A percentile compares a stretch with the other conserved stretches of the same genome.
phyloP scores from a whole-genome alignment of 2,329 filamentous ascomycete species.

The Erysiphe pulchra region DNA sequence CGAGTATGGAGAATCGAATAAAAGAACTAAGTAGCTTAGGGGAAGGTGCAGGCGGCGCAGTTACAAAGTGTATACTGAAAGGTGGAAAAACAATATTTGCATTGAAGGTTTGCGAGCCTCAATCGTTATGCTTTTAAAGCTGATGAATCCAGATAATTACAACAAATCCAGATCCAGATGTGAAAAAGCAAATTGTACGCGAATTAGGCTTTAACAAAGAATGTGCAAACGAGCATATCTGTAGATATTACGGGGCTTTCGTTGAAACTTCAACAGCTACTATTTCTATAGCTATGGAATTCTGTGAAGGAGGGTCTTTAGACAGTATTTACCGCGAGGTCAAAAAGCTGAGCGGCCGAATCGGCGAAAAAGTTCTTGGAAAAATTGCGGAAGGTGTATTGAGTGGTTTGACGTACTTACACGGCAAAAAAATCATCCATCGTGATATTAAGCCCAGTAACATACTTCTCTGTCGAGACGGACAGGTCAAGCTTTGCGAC shows the following conservation, averaged over 20 bases:
- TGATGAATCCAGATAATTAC: conserved; percentile 56
- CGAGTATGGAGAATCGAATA: conserved; percentile 69
- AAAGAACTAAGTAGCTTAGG: conserved; percentile 71
- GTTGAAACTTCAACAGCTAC: conserved; percentile 88
- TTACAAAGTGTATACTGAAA: conserved; percentile 72
- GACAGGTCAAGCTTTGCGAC: conserved; percentile 92
- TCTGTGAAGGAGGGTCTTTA: conserved; percentile 85
- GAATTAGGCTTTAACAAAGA: conserved; percentile 96
- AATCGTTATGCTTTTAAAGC: background rate
- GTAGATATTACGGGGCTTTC: conserved; percentile 90
- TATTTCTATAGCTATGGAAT: conserved; percentile 98
- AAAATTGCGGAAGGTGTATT: conserved; percentile 92
- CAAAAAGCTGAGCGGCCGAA: conserved; percentile 79
- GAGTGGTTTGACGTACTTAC: conserved; percentile 79
- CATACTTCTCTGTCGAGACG: conserved; percentile 74
- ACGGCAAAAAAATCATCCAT: conserved; percentile 92
- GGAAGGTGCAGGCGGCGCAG: conserved; percentile 85
- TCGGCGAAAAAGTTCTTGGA: conserved; percentile 87
- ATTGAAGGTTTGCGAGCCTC: conserved; percentile 42
- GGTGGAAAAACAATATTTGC: conserved; percentile 89
- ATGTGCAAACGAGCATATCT: conserved; percentile 88
- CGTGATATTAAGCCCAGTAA: conserved; percentile 97
- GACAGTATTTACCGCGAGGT: conserved; percentile 96
- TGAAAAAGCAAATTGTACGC: conserved; percentile 94
- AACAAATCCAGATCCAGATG: conserved; percentile 88